phyloP scores from a whole-genome alignment of 192 early-diverging fungal species.

The Linnemannia hyalina region DNA sequence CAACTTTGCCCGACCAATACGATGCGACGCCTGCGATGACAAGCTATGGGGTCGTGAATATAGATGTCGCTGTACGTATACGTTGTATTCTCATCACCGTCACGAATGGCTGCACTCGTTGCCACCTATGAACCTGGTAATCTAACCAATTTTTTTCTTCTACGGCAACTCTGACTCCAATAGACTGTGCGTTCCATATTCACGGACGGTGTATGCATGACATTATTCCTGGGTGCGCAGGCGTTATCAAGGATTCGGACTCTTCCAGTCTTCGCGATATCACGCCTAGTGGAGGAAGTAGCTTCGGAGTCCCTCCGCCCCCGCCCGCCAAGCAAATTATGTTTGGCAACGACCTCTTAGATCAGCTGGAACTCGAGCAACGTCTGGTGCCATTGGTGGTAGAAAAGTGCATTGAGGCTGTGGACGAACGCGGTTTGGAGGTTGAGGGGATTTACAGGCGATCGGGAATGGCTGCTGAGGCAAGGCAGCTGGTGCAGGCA shows the following conservation, averaged over 20 bases:
- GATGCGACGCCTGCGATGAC: constrained; percentile 65
- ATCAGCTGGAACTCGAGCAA: constrained; percentile 66
- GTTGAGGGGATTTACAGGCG: constrained; percentile 85
- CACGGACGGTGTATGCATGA: constrained; percentile 57
- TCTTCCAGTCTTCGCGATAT: constrained; percentile 13
- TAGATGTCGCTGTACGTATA: constrained; percentile 55
- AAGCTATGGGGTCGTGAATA: constrained; percentile 65
- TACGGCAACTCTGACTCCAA: not conserved
- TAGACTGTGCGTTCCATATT: constrained; percentile 58
- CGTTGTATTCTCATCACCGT: not conserved
- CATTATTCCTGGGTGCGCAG: not conserved
- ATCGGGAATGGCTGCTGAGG: constrained; percentile 77
- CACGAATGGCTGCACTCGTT: not conserved
- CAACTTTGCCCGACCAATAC: constrained; percentile 57
- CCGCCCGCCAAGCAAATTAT: constrained; percentile 43
- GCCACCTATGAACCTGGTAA: not conserved
- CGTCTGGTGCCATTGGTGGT: constrained; percentile 73
- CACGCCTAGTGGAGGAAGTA: not conserved
- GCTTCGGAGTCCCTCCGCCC: constrained; percentile 18
- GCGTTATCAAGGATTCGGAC: constrained; percentile 11
- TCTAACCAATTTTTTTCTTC: not conserved
- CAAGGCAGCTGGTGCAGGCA: constrained; percentile 70
- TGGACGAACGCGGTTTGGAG: constrained; percentile 70
- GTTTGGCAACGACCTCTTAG: constrained; percentile 73
- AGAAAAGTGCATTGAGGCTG: constrained; percentile 71